Percentiles rank a stretch among this genome's conserved stretches.
Conservation (phyloP, 805 yeast genomes). For the Grigorovia humatica region DNA sequence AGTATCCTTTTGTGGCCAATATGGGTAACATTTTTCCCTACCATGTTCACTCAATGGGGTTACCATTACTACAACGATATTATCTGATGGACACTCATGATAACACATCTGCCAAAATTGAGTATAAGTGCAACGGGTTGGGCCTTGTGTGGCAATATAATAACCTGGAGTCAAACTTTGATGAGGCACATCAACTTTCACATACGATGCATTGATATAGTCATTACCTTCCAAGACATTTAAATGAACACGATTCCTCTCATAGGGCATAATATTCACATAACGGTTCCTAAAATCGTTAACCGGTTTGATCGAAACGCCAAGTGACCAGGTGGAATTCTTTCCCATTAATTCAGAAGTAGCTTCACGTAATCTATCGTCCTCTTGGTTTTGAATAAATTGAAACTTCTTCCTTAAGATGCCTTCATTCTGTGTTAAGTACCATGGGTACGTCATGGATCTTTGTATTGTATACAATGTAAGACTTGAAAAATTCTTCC, state of each 20-base stretch:
- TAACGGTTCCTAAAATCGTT: constrained; percentile 45
- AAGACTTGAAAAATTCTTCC: no score
- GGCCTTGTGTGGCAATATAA: constrained; percentile 74
- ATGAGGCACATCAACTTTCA: constrained; percentile 27
- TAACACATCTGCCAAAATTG: constrained; percentile 88
- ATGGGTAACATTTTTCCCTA: constrained; percentile 67
- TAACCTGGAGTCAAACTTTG: constrained; percentile 20
- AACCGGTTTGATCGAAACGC: constrained; percentile 15
- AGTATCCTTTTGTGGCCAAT: constrained; percentile 45
- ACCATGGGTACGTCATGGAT: constrained; percentile 14
- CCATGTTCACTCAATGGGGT: constrained; percentile 65
- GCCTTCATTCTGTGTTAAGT: constrained; percentile 18
- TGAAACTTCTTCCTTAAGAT: constrained; percentile 24
- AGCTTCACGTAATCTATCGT: constrained; percentile 31
- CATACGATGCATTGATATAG: constrained; percentile 79
- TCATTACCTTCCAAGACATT: constrained; percentile 32
- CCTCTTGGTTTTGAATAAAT: constrained; percentile 30
- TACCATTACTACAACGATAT: constrained; percentile 58
- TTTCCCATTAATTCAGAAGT: constrained; percentile 8
- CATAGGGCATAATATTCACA: constrained; percentile 55
- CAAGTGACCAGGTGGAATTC: constrained; percentile 25
- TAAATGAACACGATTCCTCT: constrained; percentile 43
- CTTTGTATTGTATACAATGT: neutral
- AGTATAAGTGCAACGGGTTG: constrained; percentile 56
- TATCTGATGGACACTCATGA: constrained; percentile 44